Base-by-base conservation (phyloP, 345 rosid species). In the Eucalyptus erythrocorys region DNA sequence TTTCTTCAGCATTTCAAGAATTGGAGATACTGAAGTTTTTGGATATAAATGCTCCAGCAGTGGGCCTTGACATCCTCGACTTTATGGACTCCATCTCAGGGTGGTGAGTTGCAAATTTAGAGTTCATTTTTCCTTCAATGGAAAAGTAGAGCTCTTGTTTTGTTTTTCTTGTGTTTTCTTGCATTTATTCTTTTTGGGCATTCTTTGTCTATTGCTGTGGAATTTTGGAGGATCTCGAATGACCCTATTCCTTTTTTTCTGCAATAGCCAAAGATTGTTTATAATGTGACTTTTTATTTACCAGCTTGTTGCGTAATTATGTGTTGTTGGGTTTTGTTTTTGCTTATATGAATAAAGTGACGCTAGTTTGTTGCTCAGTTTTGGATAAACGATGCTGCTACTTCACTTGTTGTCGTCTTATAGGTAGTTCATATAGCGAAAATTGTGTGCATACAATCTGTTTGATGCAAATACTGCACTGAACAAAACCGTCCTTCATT, bases 11-110 rank as follows among this genome's bases (percentile, higher is more conserved):
- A 21, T 76, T 76, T 37, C 30, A 6, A 6, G 84, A 40, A 76
- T 40, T 76, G 47, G 47, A 76, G 84, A 10, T 21, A 40, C 47
- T 40, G 24, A 76, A 76, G 27, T 76, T 21, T 21, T 76, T 40
- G 47, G 82, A 55, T 32, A 89, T 80, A 88, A 91, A 93, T 94
- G 95, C 88, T 92, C 43, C 92, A 85, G 85, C 89, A 89, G 85
- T 88, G 80, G 86, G 87, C 91, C 4, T 45, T 89, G 13, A 47
- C 88, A 6, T 61, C 92, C 26, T 89, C 89, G 87, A 88, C 88
- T 57, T 45, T 87, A 87, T 92, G 94, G 94, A 90, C 89, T 89
- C 90, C 90, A 15, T 90, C 91, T 87, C 90, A 80, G 37, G 90
- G 89, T 66, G 91, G 94, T 94, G 85, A 89, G 82, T 87, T 85